Base-by-base conservation (phyloP, 306 rosid species). In the Vigna reflexopilosa region DNA sequence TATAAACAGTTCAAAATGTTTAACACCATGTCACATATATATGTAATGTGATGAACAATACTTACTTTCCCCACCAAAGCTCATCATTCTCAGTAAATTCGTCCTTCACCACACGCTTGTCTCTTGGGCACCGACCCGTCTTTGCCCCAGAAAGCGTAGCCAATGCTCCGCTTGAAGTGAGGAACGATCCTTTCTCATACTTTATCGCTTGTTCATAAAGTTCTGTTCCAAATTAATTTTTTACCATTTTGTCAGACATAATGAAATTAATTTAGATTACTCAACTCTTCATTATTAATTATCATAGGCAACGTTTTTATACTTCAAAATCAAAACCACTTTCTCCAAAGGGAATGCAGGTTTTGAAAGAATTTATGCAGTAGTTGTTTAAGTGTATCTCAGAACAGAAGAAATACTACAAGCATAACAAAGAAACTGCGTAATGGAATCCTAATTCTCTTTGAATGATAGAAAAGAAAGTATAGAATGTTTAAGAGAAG, bases 21-120 rank as follows among this genome's bases (percentile, higher is more conserved):
- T 40, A 42, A 2, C 13, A 20, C 19, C n/a, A 59, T 9, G 47
- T 7, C 20, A 14, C 20, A 67, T 22, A 44, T 51, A 47, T 44
- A 44, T 12, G 15, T 15, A 28, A 69, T 14, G 22, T 48, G 40
- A 32, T 30, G 40, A 63, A 38, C 52, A 19, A 6, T 36, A 26
- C 97, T 77, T 80, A 94, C 98, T 85, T 94, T 85, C 97, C 98
- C 98, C 97, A 94, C 98, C 98, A 94, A 81, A 94, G 97, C 54
- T 91, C 97, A 42, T 91, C 97, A 42, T 82, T 66, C 59, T 85
- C 87, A 4, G 93, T 86, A 9, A 81, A 32, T 4, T 86, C 86
- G 42, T 94, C 98, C 72, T 77, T 90, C 1, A 94, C 98, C 0
- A 94, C 96, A 2, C 98, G 93, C 48, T 90, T 91, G 72, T 94